A percentile compares a stretch with the other conserved stretches of the same genome.
phyloP scores from a whole-genome alignment of 148 eudicot species.

The Vaccinium corymbosum region DNA sequence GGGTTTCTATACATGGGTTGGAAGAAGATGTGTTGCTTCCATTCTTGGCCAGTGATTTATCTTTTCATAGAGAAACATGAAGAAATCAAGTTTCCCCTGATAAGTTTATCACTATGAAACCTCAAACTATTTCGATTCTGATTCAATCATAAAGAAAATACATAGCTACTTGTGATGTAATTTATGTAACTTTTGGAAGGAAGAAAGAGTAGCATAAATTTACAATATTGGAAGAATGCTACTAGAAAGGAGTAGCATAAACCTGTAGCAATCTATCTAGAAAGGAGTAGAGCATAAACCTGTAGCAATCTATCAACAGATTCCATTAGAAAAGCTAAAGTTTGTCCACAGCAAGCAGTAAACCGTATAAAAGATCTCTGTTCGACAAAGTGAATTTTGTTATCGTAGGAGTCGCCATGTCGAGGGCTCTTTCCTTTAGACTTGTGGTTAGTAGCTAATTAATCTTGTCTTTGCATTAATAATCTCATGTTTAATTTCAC shows the following conservation, averaged over 20 bases:
- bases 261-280: too few species aligned
- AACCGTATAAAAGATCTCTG: neutral
- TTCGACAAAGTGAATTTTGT: too few species aligned
- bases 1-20: neutral
- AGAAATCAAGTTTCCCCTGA: neutral
- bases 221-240: neutral
- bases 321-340: neutral
- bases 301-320: neutral
- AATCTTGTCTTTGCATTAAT: too few species aligned
- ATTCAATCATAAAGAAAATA: neutral
- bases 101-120: neutral
- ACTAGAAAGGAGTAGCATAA: neutral
- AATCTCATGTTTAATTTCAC: too few species aligned
- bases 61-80: neutral
- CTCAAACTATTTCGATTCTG: neutral
- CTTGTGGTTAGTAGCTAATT: too few species aligned
- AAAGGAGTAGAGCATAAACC: neutral
- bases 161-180: neutral
- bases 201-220: neutral
- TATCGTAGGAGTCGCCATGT: too few species aligned
- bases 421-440: too few species aligned
- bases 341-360: neutral
- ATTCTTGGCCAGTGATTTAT: neutral
- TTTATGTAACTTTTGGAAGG: neutral
- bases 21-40: neutral